A percentile compares a stretch with the other conserved stretches of the same genome.
These are phyloP conservation scores for Penicillium subrubescens DNA, from an alignment of 495 filamentous ascomycete species.

Conservation along the genomic window DNA sequence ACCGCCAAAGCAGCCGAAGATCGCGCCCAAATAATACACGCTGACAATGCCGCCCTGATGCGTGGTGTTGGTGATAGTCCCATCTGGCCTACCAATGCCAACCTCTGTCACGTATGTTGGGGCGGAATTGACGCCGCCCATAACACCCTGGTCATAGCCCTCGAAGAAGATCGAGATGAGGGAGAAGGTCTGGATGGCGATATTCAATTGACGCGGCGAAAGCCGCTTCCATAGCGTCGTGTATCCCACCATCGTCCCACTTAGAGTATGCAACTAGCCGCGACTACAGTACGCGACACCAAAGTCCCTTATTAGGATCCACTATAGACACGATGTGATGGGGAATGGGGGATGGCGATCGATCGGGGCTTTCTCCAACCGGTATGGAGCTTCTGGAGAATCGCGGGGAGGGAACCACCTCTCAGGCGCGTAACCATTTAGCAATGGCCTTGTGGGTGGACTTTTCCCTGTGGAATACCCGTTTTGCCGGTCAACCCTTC, in stretches of 20 bases:
- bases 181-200: conserved; percentile 49
- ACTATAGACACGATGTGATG: not conserved
- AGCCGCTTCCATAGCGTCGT: conserved; percentile 46
- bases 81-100: conserved; percentile 39
- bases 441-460: conserved; percentile 4
- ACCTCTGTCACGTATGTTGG: conserved; percentile 41
- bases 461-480: conserved; percentile 6
- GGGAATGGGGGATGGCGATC: not conserved
- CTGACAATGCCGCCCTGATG: conserved; percentile 54
- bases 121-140: conserved; percentile 52
- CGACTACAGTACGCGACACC: not conserved
- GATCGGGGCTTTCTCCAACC: not conserved
- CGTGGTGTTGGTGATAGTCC: conserved; percentile 39
- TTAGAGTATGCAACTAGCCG: not conserved
- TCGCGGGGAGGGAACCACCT: conserved; percentile 10
- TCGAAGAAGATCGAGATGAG: conserved; percentile 56
- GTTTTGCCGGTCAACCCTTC: conserved; percentile 24
- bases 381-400: not conserved
- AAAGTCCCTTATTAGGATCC: not conserved
- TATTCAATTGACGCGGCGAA: conserved; percentile 42
- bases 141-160: conserved; percentile 58
- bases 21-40: conserved; percentile 57
- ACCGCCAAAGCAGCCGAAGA: conserved; percentile 55
- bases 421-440: conserved; percentile 26
- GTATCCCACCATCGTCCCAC: conserved; percentile 32